Evolutionary conservation across 805 yeast species (phyloP).

Genomic region (Candida ulmi): DNA sequence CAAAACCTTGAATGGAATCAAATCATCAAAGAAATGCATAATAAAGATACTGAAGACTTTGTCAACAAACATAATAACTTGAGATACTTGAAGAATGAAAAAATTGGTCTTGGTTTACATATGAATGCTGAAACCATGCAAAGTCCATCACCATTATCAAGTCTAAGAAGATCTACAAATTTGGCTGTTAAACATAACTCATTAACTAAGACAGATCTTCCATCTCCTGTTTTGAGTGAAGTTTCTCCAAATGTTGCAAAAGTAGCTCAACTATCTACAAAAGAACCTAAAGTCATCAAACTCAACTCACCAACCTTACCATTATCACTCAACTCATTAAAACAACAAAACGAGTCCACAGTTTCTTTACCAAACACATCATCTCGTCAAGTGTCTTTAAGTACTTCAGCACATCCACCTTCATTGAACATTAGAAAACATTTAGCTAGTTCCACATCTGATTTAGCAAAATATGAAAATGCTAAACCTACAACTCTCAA

Average conservation of each 20-base stretch:
- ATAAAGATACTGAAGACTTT: slow-evolving; percentile 3
- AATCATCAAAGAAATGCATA: slow-evolving; percentile 5
- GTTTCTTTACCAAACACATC: slow-evolving; percentile 11
- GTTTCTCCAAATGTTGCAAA: slow-evolving; percentile 5
- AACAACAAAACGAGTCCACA: slow-evolving; percentile 5
- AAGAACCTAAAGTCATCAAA: background rate
- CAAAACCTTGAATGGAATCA: slow-evolving; percentile 21
- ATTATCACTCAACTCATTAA: no score
- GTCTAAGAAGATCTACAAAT: slow-evolving; percentile 14
- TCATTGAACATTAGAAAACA: slow-evolving; percentile 6
- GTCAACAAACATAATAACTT: slow-evolving; percentile 5
- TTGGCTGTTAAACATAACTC: slow-evolving; percentile 17
- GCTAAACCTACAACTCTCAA: slow-evolving; percentile 5
- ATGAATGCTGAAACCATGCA: slow-evolving; percentile 4
- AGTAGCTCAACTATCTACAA: background rate
- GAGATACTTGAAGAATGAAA: slow-evolving; percentile 7
- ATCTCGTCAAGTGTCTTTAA: no score
- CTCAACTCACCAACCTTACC: no score
- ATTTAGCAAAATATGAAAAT: slow-evolving; percentile 6
- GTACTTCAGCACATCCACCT: background rate
- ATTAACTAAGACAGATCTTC: slow-evolving; percentile 2
- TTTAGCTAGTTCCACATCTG: slow-evolving; percentile 8
- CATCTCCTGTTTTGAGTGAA: slow-evolving; percentile 6
- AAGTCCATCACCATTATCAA: background rate
- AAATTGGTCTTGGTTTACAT: slow-evolving; percentile 18